phyloP scores from a whole-genome alignment of 495 filamentous ascomycete genomes.

The Parathielavia hyrcaniae region DNA sequence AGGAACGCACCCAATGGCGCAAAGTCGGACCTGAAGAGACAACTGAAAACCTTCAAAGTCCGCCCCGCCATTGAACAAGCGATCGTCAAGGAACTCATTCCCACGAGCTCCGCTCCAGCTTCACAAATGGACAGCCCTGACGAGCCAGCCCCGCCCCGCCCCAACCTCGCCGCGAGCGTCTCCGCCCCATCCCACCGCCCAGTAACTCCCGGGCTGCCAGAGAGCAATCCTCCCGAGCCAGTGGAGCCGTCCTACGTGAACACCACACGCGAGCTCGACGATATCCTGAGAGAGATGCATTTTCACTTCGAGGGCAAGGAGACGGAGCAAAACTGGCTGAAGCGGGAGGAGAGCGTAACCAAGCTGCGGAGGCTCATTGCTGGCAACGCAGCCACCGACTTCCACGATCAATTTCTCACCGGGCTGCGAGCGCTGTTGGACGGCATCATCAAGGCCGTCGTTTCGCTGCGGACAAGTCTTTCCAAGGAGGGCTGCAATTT shows the following conservation, averaged over 20 bases:
- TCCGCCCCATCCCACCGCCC: slow-evolving; percentile 47
- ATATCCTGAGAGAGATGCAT: slow-evolving; percentile 73
- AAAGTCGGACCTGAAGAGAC: slow-evolving; percentile 80
- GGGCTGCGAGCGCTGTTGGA: slow-evolving; percentile 71
- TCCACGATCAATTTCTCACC: slow-evolving; percentile 57
- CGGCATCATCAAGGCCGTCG: slow-evolving; percentile 81
- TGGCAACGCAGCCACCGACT: slow-evolving; percentile 80
- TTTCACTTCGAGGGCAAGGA: slow-evolving; percentile 82
- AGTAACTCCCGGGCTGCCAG: slow-evolving; percentile 45
- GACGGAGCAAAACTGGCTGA: slow-evolving; percentile 82
- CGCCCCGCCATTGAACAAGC: slow-evolving; percentile 74
- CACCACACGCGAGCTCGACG: slow-evolving; percentile 75
- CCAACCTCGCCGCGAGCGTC: slow-evolving; percentile 45
- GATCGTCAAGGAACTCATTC: slow-evolving; percentile 65
- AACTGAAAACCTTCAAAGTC: slow-evolving; percentile 70
- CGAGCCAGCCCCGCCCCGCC: slow-evolving; percentile 34
- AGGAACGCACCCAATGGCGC: slow-evolving; percentile 74
- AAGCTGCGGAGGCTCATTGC: slow-evolving; percentile 70
- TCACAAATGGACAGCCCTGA: slow-evolving; percentile 36
- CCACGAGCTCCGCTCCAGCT: slow-evolving; percentile 48
- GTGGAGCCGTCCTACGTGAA: slow-evolving; percentile 77
- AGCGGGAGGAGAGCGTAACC: slow-evolving; percentile 69
- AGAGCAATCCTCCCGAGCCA: slow-evolving; percentile 51
- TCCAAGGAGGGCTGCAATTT: slow-evolving; percentile 78
- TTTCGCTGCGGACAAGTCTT: slow-evolving; percentile 81